Evolutionary conservation across 208 protist genomes (phyloP).

Genomic region (Crithidia brevicula): DNA sequence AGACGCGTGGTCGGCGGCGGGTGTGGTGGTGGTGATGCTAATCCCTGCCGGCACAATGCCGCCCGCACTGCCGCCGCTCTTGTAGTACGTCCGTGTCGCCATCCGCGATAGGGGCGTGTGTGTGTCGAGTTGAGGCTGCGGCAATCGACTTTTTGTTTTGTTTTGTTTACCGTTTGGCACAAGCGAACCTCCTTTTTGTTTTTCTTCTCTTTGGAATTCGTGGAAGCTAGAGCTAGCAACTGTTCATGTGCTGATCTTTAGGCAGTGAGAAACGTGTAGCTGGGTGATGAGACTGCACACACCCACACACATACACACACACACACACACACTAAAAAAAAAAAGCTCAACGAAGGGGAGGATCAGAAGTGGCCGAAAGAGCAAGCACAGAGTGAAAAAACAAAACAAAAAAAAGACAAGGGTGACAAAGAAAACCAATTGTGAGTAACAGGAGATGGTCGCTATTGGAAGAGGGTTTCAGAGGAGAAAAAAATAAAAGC

Average conservation of each 20-base stretch:
- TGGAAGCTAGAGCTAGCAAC: too few species aligned
- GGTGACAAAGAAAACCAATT: too few species aligned
- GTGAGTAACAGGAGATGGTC: too few species aligned
- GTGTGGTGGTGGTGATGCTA: slow-evolving; percentile 18
- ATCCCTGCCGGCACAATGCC: slow-evolving; percentile 19
- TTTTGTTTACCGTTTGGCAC: too few species aligned
- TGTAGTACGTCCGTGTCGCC: slow-evolving; percentile 17
- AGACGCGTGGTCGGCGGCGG: background rate
- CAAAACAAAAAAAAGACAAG: background rate
- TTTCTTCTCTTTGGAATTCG: too few species aligned
- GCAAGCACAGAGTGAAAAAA: background rate
- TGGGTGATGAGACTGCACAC: too few species aligned
- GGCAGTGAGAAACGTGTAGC: too few species aligned
- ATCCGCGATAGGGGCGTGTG: background rate
- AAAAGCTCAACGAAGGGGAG: too few species aligned
- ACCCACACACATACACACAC: background rate
- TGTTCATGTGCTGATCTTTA: too few species aligned
- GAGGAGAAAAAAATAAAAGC: slow-evolving; percentile 12
- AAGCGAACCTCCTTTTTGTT: too few species aligned
- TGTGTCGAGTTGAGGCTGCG: background rate
- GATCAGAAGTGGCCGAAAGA: too few species aligned
- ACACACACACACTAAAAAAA: slow-evolving; percentile 3
- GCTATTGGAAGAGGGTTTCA: background rate
- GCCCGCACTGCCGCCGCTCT: background rate
- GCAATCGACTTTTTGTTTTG: too few species aligned